Conservation (phyloP, 192 early-diverging fungal genomes). For the Podila verticillata region DNA sequence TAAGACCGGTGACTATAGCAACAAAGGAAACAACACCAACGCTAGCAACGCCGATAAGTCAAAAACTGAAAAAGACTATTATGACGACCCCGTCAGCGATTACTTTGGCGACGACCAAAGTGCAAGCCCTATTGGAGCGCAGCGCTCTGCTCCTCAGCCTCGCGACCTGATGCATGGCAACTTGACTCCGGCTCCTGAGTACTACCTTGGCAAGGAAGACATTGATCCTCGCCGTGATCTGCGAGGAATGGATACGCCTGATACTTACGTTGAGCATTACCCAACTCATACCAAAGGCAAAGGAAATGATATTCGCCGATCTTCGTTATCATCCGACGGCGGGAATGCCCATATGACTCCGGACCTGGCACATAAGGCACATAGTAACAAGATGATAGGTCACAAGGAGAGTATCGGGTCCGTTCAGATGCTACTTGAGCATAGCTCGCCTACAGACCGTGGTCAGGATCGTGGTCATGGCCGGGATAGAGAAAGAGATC, state of each 20-base stretch:
- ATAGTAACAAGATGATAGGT: slow-evolving; percentile 34
- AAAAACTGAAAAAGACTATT: slow-evolving; percentile 11
- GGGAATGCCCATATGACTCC: slow-evolving; percentile 21
- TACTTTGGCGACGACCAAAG: slow-evolving; percentile 19
- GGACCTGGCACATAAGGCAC: slow-evolving; percentile 33
- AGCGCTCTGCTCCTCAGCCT: slow-evolving; percentile 22
- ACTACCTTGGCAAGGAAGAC: slow-evolving; percentile 47
- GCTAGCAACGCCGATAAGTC: background rate
- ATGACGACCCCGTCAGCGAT: slow-evolving; percentile 16
- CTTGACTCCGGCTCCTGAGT: slow-evolving; percentile 36
- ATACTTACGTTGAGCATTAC: background rate
- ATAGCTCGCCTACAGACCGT: background rate
- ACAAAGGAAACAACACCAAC: background rate
- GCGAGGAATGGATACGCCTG: background rate
- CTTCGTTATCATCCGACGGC: slow-evolving; percentile 17
- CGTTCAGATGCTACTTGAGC: slow-evolving; percentile 17
- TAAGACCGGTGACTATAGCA: no score
- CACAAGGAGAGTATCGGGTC: slow-evolving; percentile 44
- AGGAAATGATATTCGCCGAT: slow-evolving; percentile 8
- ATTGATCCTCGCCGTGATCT: slow-evolving; percentile 45
- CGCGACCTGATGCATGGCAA: slow-evolving; percentile 33
- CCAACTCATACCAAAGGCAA: background rate
- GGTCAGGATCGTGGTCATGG: background rate
- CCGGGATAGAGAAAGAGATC: background rate
- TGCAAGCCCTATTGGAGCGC: slow-evolving; percentile 16